Conservation (phyloP, 1,284 basidiomycete genomes). For the Tilletia caries region DNA sequence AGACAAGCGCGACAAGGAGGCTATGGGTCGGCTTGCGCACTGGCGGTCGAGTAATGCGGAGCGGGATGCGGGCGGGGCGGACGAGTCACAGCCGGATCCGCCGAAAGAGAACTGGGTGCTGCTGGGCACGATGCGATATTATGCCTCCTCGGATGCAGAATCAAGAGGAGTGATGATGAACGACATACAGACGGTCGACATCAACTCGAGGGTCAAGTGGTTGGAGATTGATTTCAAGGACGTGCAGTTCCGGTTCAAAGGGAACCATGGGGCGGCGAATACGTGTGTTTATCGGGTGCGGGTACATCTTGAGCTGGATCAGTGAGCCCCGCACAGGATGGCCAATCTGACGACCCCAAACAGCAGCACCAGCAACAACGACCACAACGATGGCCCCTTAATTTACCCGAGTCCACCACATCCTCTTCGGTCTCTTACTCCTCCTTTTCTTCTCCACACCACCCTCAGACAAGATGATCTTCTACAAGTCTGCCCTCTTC, state of each 20-base stretch:
- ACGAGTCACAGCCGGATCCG: background rate
- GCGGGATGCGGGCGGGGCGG: slow-evolving; percentile 15
- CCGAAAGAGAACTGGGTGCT: background rate
- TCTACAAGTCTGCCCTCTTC: slow-evolving; percentile 10
- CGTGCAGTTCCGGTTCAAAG: background rate
- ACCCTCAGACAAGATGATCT: background rate
- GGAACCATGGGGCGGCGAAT: background rate
- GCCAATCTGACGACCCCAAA: too few species aligned
- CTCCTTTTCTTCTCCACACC: too few species aligned
- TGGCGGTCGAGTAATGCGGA: too few species aligned
- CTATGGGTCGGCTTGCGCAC: background rate
- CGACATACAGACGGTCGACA: background rate
- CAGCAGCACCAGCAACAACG: too few species aligned
- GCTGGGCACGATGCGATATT: background rate
- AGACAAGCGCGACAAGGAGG: background rate
- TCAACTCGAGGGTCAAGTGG: background rate
- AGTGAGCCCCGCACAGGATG: too few species aligned
- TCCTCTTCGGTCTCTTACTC: too few species aligned
- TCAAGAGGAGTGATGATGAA: background rate
- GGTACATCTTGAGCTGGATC: background rate
- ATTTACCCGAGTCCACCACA: too few species aligned
- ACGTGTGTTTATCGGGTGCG: slow-evolving; percentile 2
- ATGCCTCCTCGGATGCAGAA: too few species aligned
- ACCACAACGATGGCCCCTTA: too few species aligned
- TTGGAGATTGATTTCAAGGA: background rate